These are phyloP conservation scores for Chytriomyces confervae DNA, from an alignment of 192 early-diverging fungal species.

Conservation along the genomic window DNA sequence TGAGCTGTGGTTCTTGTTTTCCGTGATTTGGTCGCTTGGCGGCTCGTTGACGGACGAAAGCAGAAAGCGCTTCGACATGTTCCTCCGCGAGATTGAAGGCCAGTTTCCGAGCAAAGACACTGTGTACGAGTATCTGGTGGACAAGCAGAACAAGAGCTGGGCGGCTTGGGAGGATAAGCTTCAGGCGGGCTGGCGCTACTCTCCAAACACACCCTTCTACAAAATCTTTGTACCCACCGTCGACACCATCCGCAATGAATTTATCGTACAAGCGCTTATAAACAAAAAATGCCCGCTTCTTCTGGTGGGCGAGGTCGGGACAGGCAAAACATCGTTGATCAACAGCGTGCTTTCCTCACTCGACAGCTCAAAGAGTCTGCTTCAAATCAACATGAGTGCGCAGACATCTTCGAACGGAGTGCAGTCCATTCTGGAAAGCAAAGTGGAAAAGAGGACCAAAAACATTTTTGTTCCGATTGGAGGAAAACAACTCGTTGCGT, in stretches of 20 bases:
- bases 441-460: conserved; percentile 64
- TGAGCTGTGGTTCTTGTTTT: conserved; percentile 65
- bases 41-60: conserved; percentile 61
- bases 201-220: conserved; percentile 56
- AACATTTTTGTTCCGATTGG: conserved; percentile 66
- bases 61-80: conserved; percentile 61
- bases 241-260: conserved; percentile 65
- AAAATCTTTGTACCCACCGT: conserved; percentile 71
- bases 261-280: conserved; percentile 54
- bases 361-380: conserved; percentile 44
- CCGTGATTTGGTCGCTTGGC: conserved; percentile 63
- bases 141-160: conserved; percentile 60
- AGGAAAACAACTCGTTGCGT: conserved; percentile 59
- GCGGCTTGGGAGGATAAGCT: conserved; percentile 65
- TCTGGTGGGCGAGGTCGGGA: conserved; percentile 63
- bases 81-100: conserved; percentile 63
- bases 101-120: conserved; percentile 68
- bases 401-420: conserved; percentile 60
- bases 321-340: conserved; percentile 64
- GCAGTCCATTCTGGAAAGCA: conserved; percentile 61
- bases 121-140: conserved; percentile 64
- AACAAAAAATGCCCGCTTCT: conserved; percentile 55
- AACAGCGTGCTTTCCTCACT: conserved; percentile 55
- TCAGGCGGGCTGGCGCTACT: conserved; percentile 56
- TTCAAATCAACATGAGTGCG: conserved; percentile 63